Evolutionary conservation across 2,329 filamentous ascomycete genomes (phyloP), one percentile per base, ranked within the genome.

Genomic region (Penicillium decumbens): DNA sequence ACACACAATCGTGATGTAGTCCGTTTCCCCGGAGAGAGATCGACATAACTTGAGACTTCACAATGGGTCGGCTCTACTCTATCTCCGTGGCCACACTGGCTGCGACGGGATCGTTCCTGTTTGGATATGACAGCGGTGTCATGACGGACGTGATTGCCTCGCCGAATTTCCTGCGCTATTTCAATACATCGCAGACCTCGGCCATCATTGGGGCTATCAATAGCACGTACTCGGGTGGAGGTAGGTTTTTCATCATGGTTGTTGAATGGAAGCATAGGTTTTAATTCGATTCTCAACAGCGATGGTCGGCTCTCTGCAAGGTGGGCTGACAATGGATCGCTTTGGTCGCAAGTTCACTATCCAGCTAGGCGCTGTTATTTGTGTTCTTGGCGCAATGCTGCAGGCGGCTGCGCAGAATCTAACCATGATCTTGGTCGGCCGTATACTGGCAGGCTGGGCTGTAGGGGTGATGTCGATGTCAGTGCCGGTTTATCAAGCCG

Each of bases 401-500:
- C 83, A 86, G 63, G 73, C 77, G 23, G 75, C 79, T 18, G 79
- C 83, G 13, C 74, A 77, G 52, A 74, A 77, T 43, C 67, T 82
- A 15, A 69, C 72, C 10, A 80, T 83, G 80, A 82, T 77, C 61
- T 74, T 75, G 47, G 73, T 77, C 6, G 80, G 82, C 0, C 78
- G 83, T 24, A 66, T 77, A 46, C 63, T 78, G 33, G 75, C 74
- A 12, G 76, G 77, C 10, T 65, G 75, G 45, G 76, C 73, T 4
- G 71, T 79, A 10, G 76, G 76, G 25, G 60, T 75, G 43, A 64
- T 77, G 54, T 74, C 71, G 9, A 73, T 73, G 61, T 70, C 73
- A 4, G 79, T 85, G 2, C 83, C 82, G 3, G 76, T 81, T 29
- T 85, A 85, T 62, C 81, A 84, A 50, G 79, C 81, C 8, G 83